Evolutionary conservation across 495 filamentous ascomycete genomes (phyloP), one percentile per base, ranked within the genome.

Genomic region (Penicillium canariense): DNA sequence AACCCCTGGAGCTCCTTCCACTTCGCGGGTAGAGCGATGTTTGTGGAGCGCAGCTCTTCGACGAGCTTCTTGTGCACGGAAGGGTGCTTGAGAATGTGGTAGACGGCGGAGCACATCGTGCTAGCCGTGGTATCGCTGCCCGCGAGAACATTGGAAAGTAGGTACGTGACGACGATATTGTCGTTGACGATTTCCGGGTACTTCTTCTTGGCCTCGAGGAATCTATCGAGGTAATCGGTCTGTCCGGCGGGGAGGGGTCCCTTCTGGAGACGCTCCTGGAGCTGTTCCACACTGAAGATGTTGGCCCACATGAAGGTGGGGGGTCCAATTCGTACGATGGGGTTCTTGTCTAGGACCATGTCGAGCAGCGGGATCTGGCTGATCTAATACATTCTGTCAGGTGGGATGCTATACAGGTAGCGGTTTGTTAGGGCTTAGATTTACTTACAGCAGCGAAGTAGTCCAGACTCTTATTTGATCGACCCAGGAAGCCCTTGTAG

Each of bases 51-150:
- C 3, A 79, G 56, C 20, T 75, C 73, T 3, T 49, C 36, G 4
- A 59, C 54, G 7, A 76, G 53, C 43, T 57, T 66, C 1, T 50
- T 28, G 38, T 69, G 53, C 2, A 70, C 52, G 11, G 36, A 15
- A 0, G 62, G 66, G 22, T 67, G 43, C 15, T 63, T 62, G n/a
- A 72, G 68, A 8, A 79, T 64, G 44, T 76, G 51, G 55, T 74
- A 80, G 30, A 77, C 70, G 8, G 69, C 54, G 11, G 66, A 61
- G 25, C 69, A 63, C 11, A 79, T 66, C 0, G 69, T 61, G 27
- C 34, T 43, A 12, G 55, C 65, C 0, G 72, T 69, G 2, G 74
- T 72, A 49, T 78, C 72, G 26, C 74, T 73, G 14, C 60, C 77
- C 8, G 71, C 66, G 6, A 64, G 43, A 1, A 67, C 68, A 43